These are phyloP conservation scores for Phialophora macrospora DNA, from an alignment of 2,329 filamentous ascomycete genomes.

Conservation along the genomic window DNA sequence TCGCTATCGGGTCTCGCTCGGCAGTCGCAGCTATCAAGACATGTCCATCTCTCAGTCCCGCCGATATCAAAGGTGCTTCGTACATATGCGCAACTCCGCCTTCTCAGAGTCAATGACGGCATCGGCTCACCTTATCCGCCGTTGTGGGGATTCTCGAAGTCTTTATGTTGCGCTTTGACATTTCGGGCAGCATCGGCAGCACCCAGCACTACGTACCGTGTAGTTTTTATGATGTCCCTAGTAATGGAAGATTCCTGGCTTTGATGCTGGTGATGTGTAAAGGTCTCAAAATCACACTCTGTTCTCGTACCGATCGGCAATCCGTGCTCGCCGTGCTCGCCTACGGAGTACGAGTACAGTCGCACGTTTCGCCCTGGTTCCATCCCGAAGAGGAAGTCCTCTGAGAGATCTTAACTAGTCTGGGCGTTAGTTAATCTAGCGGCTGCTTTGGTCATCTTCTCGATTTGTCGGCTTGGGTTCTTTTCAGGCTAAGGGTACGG, in stretches of 20 bases:
- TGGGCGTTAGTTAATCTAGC: not conserved
- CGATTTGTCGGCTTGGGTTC: not conserved
- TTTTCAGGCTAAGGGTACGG: not conserved
- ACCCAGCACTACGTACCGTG: not conserved
- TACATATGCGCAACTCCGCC: not conserved
- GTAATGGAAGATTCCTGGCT: not conserved
- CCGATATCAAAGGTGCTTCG: not conserved
- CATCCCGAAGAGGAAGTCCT: conserved; percentile 4
- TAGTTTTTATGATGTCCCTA: not conserved
- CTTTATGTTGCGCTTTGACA: not conserved
- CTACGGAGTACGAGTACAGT: not conserved
- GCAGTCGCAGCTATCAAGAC: not conserved
- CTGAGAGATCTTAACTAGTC: not conserved
- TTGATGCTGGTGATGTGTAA: not conserved
- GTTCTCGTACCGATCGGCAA: not conserved
- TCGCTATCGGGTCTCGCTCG: not conserved
- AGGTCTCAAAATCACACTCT: not conserved
- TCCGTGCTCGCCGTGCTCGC: not conserved
- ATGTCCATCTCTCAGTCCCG: not conserved
- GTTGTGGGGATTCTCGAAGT: not conserved
- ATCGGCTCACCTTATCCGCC: not conserved
- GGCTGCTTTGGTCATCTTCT: not conserved
- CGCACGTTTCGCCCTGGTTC: not conserved
- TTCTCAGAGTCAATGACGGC: not conserved
- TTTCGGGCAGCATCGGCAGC: not conserved